Evolutionary conservation across 345 rosid genomes (phyloP), one percentile per base, ranked within the genome.

Genomic region (Iberis pinnata): DNA sequence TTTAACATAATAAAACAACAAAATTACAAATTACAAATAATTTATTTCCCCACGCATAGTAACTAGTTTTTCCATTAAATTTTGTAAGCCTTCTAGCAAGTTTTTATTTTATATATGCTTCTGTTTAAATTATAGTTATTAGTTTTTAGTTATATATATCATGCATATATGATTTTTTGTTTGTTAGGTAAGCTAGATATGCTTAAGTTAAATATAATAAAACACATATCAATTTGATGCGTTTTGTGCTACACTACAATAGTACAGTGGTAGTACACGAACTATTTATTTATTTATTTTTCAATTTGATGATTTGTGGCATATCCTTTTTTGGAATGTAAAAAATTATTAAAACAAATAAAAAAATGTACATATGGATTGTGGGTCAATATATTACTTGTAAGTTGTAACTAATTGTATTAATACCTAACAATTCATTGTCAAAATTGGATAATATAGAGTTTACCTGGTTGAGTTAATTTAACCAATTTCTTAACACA

Each of bases 261-360:
- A 26, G 24, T 46, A 18, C 1, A 31, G 6, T 43, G 2, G 22
- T 22, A n/a, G 51, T 56, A 41, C 58, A 44, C 29, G 62, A 26
- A 16, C 61, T 46, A 29, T 25, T 44, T 53, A 11, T 8, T 53
- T 19, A 14, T 38, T 40, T 25, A 12, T 27, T 27, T 2, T 27
- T 27, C 14, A 27, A 18, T 16, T 45, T 35, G 31, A 64, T 40
- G 36, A 47, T 39, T 47, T 19, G 54, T 46, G 13, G 13, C 47
- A 55, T 33, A 22, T 20, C 5, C 2, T 26, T 42, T 10, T 22
- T 2, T n/a, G 12, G n/a, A n/a, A n/a, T n/a, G n/a, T n/a, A n/a
- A n/a, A n/a, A n/a, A n/a, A n/a, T n/a, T n/a, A n/a, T n/a, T n/a
- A n/a, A n/a, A n/a, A n/a, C n/a, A n/a, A n/a, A n/a, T n/a, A n/a